Conservation (phyloP, 2,329 filamentous ascomycete genomes). For the Colletotrichum tofieldiae region DNA sequence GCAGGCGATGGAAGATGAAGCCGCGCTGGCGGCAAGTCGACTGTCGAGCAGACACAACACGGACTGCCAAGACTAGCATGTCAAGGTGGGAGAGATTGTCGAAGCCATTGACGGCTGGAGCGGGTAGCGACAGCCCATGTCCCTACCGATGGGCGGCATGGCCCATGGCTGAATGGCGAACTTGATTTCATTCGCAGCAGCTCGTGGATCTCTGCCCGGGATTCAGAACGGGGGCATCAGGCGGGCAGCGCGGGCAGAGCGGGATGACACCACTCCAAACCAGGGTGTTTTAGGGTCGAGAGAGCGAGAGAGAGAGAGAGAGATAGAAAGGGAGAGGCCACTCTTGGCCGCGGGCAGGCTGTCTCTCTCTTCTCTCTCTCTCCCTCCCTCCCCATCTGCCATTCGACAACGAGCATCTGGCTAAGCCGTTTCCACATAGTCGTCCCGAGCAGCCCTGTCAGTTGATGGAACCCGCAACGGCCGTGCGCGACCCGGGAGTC, state of each 20-base stretch:
- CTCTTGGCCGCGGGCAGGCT: neutral
- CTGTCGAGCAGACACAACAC: no score
- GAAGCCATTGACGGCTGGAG: slow-evolving; percentile 12
- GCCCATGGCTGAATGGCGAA: neutral
- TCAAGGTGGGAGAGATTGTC: neutral
- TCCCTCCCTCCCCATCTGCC: neutral
- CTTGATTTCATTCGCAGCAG: neutral
- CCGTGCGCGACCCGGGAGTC: slow-evolving; percentile 22
- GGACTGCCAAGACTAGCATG: neutral
- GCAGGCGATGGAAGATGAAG: neutral
- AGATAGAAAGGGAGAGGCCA: neutral
- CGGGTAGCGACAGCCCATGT: slow-evolving; percentile 8
- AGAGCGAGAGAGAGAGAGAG: no score
- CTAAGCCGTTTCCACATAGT: slow-evolving; percentile 17
- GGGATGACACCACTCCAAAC: slow-evolving; percentile 7
- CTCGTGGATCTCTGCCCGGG: slow-evolving; percentile 2
- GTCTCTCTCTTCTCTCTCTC: no score
- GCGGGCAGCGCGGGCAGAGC: slow-evolving; percentile 8
- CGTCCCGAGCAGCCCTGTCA: slow-evolving; percentile 22
- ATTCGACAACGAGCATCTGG: neutral
- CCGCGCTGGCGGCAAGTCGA: neutral
- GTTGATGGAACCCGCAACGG: slow-evolving; percentile 6
- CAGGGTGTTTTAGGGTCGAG: neutral
- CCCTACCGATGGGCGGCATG: neutral
- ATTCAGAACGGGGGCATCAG: neutral